Conservation (phyloP, 768 basidiomycete genomes). For the Boletellus sp. region DNA sequence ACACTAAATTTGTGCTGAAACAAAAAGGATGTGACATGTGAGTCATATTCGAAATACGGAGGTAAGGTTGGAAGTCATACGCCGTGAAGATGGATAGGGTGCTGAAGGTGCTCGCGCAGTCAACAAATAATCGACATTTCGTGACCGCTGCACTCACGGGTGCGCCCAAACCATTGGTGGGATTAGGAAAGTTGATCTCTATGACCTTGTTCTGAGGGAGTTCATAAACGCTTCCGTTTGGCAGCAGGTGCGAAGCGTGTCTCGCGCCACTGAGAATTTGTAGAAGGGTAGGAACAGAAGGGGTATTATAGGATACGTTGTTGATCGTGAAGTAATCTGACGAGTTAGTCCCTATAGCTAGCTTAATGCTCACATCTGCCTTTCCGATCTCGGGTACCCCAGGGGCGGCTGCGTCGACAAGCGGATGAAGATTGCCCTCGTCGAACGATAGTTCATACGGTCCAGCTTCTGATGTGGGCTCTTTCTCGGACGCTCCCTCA, state of each 20-base stretch:
- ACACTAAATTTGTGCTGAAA: conserved; percentile 33
- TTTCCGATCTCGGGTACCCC: conserved; percentile 33
- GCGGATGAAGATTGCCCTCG: conserved; percentile 39
- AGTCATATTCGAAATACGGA: too few species aligned
- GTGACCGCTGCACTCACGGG: conserved; percentile 16
- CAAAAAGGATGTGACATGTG: neutral
- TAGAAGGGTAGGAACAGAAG: conserved; percentile 47
- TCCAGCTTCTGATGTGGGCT: conserved; percentile 35
- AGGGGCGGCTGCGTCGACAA: conserved; percentile 32
- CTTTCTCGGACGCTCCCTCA: conserved; percentile 34
- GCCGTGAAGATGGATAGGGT: conserved; percentile 37
- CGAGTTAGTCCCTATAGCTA: conserved; percentile 1
- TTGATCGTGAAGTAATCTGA: conserved; percentile 20
- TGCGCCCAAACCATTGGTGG: conserved; percentile 18
- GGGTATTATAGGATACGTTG: conserved; percentile 32
- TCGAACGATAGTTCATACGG: conserved; percentile 26
- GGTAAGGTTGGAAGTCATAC: conserved; percentile 14
- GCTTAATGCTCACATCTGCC: conserved; percentile 36
- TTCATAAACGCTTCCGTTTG: conserved; percentile 41
- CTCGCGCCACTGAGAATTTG: conserved; percentile 51
- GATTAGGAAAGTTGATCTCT: conserved; percentile 41
- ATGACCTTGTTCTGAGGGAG: conserved; percentile 42
- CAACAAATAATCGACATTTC: neutral
- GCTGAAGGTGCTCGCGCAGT: conserved; percentile 9
- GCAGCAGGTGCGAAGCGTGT: conserved; percentile 43